Evolutionary conservation across 768 basidiomycete genomes (phyloP), one percentile per base, ranked within the genome.

Genomic region (Zangia roseola): DNA sequence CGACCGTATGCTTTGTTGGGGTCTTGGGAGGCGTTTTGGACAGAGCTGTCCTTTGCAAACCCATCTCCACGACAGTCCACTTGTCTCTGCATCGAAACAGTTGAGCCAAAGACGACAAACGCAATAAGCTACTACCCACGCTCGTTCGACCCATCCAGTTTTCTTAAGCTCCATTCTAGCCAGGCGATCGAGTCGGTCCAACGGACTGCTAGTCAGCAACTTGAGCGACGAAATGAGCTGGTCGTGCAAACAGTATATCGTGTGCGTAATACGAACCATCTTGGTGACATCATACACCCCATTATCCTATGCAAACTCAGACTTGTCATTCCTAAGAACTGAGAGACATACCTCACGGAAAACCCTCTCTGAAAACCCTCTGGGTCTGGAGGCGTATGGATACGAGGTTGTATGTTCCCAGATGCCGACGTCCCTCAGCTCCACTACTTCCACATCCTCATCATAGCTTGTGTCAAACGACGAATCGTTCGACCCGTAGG

Each of bases 61-160:
- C 64, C 51, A 60, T 49, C 17, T 61, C 54, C 23, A 65, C 58
- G 21, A 63, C 43, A 1, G 58, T 49, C 64, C 64, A 65, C 35
- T 63, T 59, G 53, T 68, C 64, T 10, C 65, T 65, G 26, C 20
- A 40, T 2, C 14, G 9, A 48, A n/a, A 16, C n/a, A 21, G n/a
- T 19, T 16, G 13, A 43, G 20, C 26, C 3, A 26, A 19, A 9
- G 16, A 6, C 21, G n/a, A 34, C 16, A 33, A 17, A 28, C 23
- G 17, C 20, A 1, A 10, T 10, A 4, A 13, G 3, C 1, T 0
- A 9, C 3, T 14, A 51, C 63, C 7, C 41, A 65, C 64, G 24
- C 34, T 55, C 65, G 63, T 53, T 65, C 64, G 6, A 65, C 52
- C 64, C 64, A 65, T 19, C 66, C 66, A 5, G 61, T 55, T 36